Base-by-base conservation (phyloP, 2,329 filamentous ascomycete species). In the Pseudocercospora fuligena region DNA sequence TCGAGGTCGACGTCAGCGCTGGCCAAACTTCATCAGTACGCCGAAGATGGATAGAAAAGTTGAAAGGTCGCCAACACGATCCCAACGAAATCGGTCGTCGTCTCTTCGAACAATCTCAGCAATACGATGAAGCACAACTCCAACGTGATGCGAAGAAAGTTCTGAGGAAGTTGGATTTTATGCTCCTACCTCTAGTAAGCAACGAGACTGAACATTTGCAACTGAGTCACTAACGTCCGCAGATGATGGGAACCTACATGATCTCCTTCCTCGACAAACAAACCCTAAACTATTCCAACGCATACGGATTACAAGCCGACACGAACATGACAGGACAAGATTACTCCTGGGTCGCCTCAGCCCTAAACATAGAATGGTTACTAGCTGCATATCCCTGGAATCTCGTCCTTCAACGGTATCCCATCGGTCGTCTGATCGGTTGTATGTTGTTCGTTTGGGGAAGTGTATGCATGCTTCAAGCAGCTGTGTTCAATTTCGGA, bases 231-330 rank as follows among this genome's bases (percentile, higher is more conserved):
- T n/a, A n/a, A n/a, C n/a, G n/a, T 27, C 36, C 5, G 62, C 75
- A 80, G 7, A 83, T 83, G 71, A 81, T 77, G 19, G 82, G 83
- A 36, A 82, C 83, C 70, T 84, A 83, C 66, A 77, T 69, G 47
- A 67, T 73, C 36, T 54, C 57, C 25, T 71, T 71, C 60, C 64
- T 73, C 40, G 63, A 71, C 59, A 73, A 73, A 56, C 69, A 70
- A 14, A 64, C 66, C 2, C 64, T 73, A 8, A 72, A 70, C 47
- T 59, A 68, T 56, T 51, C 47, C 54, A 66, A 65, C n/a, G 63
- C 63, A 11, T 66, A 66, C 36, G 67, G 67, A 3, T 59, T 73
- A 2, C 63, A 69, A 36, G 65, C 61, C 16, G 62, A 69, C 43
- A 62, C 62, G 5, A 33, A 68, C 51, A 66, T 84, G 27, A 81